Evolutionary conservation across 2,329 filamentous ascomycete species (phyloP).

Genomic region (Aureobasidium zeae): DNA sequence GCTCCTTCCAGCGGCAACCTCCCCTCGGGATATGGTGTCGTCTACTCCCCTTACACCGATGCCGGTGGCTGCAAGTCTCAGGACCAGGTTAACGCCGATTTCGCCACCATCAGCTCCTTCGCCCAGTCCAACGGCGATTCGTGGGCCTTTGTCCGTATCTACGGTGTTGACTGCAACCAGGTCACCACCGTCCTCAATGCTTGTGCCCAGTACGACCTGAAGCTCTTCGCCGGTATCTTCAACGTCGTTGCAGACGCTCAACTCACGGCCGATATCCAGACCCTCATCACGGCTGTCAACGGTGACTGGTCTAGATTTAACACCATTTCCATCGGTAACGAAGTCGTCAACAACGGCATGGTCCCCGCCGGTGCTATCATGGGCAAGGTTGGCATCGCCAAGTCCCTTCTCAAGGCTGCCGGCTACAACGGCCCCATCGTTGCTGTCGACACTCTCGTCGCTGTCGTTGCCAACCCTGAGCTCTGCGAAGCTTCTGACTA

Average conservation of each 20-base stretch:
- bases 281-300: conserved; percentile 50
- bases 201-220: conserved; percentile 55
- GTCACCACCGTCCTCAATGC: conserved; percentile 53
- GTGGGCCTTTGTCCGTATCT: conserved; percentile 62
- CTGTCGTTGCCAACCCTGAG: conserved; percentile 57
- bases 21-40: conserved; percentile 37
- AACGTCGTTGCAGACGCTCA: conserved; percentile 42
- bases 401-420: conserved; percentile 46
- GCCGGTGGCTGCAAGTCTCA: conserved; percentile 58
- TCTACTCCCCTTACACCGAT: conserved; percentile 49
- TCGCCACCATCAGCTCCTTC: conserved; percentile 38
- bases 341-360: conserved; percentile 54
- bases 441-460: conserved; percentile 68
- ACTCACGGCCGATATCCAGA: conserved; percentile 48
- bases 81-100: conserved; percentile 54
- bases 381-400: conserved; percentile 48
- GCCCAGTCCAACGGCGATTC: conserved; percentile 35
- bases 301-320: conserved; percentile 60
- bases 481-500: conserved; percentile 68
- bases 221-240: conserved; percentile 67
- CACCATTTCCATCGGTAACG: conserved; percentile 71
- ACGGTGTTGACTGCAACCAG: conserved; percentile 72
- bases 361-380: conserved; percentile 45
- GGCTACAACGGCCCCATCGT: conserved; percentile 68
- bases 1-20: conserved; percentile 20